Base-by-base conservation (phyloP, 441 rosid genomes). In the Theobroma grandiflorum region DNA sequence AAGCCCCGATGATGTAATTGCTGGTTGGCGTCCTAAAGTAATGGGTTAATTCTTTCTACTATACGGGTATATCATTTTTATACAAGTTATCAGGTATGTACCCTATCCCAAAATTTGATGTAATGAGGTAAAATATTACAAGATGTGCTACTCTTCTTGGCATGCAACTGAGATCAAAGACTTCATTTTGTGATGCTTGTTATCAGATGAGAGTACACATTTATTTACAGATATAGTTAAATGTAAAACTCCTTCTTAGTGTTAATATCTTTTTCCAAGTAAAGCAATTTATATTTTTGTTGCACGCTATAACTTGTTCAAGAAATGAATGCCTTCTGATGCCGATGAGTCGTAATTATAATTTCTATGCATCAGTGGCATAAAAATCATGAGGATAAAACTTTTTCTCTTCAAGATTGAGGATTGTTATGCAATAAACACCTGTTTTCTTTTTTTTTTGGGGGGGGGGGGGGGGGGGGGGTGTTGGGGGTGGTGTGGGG, bases 21-120 rank as follows among this genome's bases (percentile, higher is more conserved):
- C 85, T 31, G 94, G 96, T 74, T 92, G 96, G 96, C 92, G 85
- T 80, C 95, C 98, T 35, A 94, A 96, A 87, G 97, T 94, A 68
- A 65, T 87, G 90, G 95, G 89, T 77, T 94, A 80, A 77, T 53
- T 68, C 64, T 57, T 18, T 61, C 43, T 31, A 62, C 63, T 43
- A 42, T 7, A 15, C 59, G 35, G 42, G 67, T 45, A 7, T 31
- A 0, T 40, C 16, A 0, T 68, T 74, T 52, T 18, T n/a, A 61
- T 18, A 52, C 43, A 62, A 73, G 75, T 16, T 58, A 20, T 82
- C 8, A 1, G 80, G 80, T 64, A 78, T 49, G 73, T 67, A 22
- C 31, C 49, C 45, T 22, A 15, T 33, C 61, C 59, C 42, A 26
- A 63, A 42, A 71, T 35, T 5, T 12, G 40, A 71, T 72, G 47